Evolutionary conservation across 164 flowering plant genomes (phyloP), one percentile per base, ranked within the genome.

Genomic region (Aristolochia contorta): DNA sequence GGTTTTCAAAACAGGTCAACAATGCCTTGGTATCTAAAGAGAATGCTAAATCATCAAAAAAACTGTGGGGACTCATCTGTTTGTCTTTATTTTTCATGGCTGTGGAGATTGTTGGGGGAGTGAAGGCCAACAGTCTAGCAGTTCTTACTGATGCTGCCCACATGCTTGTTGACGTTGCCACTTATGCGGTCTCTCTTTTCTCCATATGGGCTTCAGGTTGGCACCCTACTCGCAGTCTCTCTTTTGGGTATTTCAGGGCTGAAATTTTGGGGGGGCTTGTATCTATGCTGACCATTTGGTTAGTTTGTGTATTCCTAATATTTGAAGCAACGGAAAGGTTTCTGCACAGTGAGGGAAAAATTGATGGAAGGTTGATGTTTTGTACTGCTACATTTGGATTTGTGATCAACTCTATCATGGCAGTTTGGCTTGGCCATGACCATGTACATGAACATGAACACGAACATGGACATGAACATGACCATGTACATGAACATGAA

Each of bases 131-230:
- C 55, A 78, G 84, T 67, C 72, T 80, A 22, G 78, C 81, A n/a
- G 72, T 78, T 20, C 67, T 80, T 37, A 78, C 84, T 10, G 84
- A 78, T 62, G 84, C 81, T 0, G 81, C 82, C 6, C 84, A 80
- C 60, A 64, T 80, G 54, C 75, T 78, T 22, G 68, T 81, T 27
- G 84, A 77, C 63, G 79, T 80, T 67, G 82, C 82, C 15, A 67
- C 80, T 12, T 80, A 78, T 54, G 75, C 80, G 6, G 76, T 80
- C 50, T 80, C 84, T 20, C 57, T 80, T 60, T 77, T 80, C 62
- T 73, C 81, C 5, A 32, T 78, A 21, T 78, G 81, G 81, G 80
- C 78, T 14, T 64, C 81, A 45, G 74, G 84, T 12, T 80, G 84
- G 84, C 80, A 73, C 48, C 78, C 81, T 12, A 80, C 71, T 12